Evolutionary conservation across 768 basidiomycete genomes (phyloP), one percentile per base, ranked within the genome.

Genomic region (Agaricus subrufescens): DNA sequence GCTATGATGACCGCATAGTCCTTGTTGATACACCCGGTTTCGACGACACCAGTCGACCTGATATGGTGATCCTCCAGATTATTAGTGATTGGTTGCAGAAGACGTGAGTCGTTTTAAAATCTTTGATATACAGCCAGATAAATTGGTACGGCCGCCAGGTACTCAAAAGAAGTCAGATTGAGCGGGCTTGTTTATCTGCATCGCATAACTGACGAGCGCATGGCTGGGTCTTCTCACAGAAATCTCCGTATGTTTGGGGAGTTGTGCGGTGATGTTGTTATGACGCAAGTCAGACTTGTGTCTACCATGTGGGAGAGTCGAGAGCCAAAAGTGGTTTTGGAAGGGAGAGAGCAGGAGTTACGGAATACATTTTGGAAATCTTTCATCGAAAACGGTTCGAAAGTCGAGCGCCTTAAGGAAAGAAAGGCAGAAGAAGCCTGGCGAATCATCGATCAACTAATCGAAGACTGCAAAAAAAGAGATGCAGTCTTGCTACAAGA

Each of bases 281-380:
- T 69, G 15, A 58, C 26, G 34, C 72, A 73, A n/a, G 63, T 70
- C 1, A 58, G 66, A n/a, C 58, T 76, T 12, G 61, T 68, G 14
- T 75, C 73, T 1, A 72, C 68, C 2, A 72, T 72, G 69, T 75
- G 73, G 73, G 31, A 10, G 31, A 66, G 67, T 52, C 72, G 75
- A 40, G 61, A 63, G 53, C 64, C 58, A 30, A 1, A 1, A 19
- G 70, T 65, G 45, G 29, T 65, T 45, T 59, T 48, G 67, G 70
- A 65, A 49, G 61, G 58, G 8, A 71, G 77, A 14, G 78, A 80
- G 58, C 52, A 49, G 1, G 73, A 77, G 59, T 68, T 79, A 26
- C 51, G n/a, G n/a, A n/a, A n/a, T n/a, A n/a, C n/a, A n/a, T 79
- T 77, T 62, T 80, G 76, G 69, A 73, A 75, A 58, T 67, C 71